phyloP scores from a whole-genome alignment of 2,329 filamentous ascomycete genomes.

The Colletotrichum kahawae region DNA sequence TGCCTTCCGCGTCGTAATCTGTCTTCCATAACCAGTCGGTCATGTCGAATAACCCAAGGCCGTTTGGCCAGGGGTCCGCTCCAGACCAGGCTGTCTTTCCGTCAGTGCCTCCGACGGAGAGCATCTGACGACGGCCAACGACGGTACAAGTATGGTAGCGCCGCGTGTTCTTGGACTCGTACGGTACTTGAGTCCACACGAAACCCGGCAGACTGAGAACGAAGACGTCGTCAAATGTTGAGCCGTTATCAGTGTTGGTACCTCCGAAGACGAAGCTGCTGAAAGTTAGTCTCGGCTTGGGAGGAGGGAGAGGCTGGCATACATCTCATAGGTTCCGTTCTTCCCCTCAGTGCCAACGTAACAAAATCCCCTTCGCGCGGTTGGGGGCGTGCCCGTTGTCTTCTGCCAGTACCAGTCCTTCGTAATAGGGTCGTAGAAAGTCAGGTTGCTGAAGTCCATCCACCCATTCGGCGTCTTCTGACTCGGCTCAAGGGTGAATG shows the following conservation, averaged over 20 bases:
- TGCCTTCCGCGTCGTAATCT: slow-evolving; percentile 8
- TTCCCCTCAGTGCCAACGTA: slow-evolving; percentile 1
- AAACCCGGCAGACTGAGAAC: slow-evolving; percentile 22
- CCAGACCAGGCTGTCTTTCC: background rate
- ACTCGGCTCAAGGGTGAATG: background rate
- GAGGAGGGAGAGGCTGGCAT: background rate
- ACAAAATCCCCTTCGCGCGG: slow-evolving; percentile 1
- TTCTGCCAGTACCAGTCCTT: slow-evolving; percentile 13
- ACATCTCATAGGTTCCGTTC: slow-evolving; percentile 22
- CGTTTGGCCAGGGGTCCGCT: slow-evolving; percentile 6
- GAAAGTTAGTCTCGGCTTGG: background rate
- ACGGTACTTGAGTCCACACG: slow-evolving; percentile 15
- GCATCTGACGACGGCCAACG: slow-evolving; percentile 18
- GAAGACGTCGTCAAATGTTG: slow-evolving; percentile 8
- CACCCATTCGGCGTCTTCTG: background rate
- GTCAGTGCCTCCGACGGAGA: slow-evolving; percentile 3
- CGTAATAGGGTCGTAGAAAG: slow-evolving; percentile 19
- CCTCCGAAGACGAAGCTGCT: slow-evolving; percentile 22
- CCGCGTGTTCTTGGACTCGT: background rate
- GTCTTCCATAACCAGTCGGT: slow-evolving; percentile 4
- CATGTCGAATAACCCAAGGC: slow-evolving; percentile 20
- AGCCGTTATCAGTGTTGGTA: background rate
- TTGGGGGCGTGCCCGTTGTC: slow-evolving; percentile 10
- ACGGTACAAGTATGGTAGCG: slow-evolving; percentile 3
- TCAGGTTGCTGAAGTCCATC: slow-evolving; percentile 19